phyloP scores from a whole-genome alignment of 108 stramenopile genomes.

The Pseudonitzschia delicatissima region DNA sequence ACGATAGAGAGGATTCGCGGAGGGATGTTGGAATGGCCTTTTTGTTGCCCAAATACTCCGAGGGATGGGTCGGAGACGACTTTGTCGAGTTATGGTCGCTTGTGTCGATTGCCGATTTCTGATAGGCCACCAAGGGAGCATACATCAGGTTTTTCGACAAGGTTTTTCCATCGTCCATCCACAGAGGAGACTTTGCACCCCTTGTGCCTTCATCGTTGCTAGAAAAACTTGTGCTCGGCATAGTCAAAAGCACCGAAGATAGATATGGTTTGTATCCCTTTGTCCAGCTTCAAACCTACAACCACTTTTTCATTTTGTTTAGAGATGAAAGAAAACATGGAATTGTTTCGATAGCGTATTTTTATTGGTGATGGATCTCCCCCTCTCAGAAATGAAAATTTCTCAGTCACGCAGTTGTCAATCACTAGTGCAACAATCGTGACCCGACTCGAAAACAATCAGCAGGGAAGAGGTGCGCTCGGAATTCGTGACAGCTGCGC shows the following conservation, averaged over 20 bases:
- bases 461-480: too few species aligned
- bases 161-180: constrained; percentile 18
- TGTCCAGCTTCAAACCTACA: too few species aligned
- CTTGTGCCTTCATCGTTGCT: background rate
- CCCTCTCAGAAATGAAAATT: too few species aligned
- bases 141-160: constrained; percentile 42
- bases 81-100: background rate
- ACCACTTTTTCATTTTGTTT: too few species aligned
- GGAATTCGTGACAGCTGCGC: too few species aligned
- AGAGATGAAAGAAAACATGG: too few species aligned
- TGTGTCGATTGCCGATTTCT: background rate
- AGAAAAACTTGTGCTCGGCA: background rate
- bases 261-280: too few species aligned
- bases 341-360: too few species aligned
- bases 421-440: too few species aligned
- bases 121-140: constrained; percentile 37
- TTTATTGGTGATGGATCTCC: too few species aligned
- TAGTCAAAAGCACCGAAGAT: background rate
- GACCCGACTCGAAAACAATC: too few species aligned
- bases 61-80: background rate
- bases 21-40: constrained; percentile 17
- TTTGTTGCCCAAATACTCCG: constrained; percentile 1
- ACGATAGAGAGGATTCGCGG: constrained; percentile 23
- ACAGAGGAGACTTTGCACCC: background rate
- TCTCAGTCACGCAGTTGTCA: too few species aligned